Percentiles rank a stretch among this genome's conserved stretches.
Conservation (phyloP, 2,329 filamentous ascomycete genomes). For the Coniochaeta sp. region DNA sequence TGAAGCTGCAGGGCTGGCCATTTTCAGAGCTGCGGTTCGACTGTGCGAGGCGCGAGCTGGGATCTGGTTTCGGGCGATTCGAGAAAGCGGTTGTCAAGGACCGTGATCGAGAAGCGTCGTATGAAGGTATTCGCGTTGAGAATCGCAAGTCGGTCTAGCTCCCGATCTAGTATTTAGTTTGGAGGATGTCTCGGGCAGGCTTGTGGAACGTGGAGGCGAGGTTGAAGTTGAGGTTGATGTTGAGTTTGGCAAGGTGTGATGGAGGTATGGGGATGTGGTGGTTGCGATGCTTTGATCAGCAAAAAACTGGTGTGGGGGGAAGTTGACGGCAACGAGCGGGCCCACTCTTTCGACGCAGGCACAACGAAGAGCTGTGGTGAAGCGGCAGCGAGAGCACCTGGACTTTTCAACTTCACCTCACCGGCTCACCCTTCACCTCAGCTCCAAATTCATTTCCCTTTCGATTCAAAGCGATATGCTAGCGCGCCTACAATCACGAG, state of each 20-base stretch:
- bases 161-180: neutral
- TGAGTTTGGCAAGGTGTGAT: neutral
- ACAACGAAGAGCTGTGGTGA: neutral
- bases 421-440: neutral
- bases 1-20: constrained; percentile 51
- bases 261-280: neutral
- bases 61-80: neutral
- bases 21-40: constrained; percentile 17
- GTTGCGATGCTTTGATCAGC: neutral
- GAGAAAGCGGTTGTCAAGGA: neutral
- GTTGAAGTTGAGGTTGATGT: neutral
- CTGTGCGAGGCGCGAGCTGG: too few relatives aligned
- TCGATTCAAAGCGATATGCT: too few relatives aligned
- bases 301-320: neutral
- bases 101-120: neutral
- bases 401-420: neutral
- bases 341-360: neutral
- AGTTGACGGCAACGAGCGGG: neutral
- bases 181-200: neutral
- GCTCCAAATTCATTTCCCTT: neutral
- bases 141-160: neutral
- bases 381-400: too few relatives aligned
- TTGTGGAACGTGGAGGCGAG: neutral
- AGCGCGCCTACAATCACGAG: too few relatives aligned
- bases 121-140: neutral